These are phyloP conservation scores for Saccharum spontaneum DNA, from an alignment of 176 grass and related monocot species.

Conservation along the genomic window DNA sequence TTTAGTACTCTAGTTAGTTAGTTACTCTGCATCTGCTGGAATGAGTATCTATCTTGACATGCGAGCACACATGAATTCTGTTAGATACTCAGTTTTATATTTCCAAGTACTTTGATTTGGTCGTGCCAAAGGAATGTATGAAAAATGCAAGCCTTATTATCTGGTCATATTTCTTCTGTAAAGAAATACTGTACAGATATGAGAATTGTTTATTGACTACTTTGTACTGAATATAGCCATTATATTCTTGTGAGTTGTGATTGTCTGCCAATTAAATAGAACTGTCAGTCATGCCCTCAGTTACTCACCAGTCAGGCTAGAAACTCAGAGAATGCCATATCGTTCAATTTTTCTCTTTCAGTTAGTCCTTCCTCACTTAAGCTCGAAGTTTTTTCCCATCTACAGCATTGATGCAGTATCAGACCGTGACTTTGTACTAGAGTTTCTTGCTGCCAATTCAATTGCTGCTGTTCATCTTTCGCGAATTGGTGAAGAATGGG, in stretches of 20 bases:
- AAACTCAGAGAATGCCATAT: neutral
- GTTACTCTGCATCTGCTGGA: neutral
- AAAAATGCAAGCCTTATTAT: neutral
- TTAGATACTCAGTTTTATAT: neutral
- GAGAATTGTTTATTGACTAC: neutral
- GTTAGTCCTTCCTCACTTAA: conserved; percentile 6
- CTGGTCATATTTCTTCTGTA: neutral
- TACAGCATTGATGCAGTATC: conserved; percentile 97
- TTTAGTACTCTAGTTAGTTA: neutral
- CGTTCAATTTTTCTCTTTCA: neutral
- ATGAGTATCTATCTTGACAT: conserved; percentile 20
- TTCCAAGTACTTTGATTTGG: neutral
- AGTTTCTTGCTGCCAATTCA: conserved; percentile 90
- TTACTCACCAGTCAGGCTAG: neutral
- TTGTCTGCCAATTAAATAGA: neutral
- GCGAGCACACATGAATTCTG: neutral
- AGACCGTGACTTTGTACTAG: conserved; percentile 94
- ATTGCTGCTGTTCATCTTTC: conserved; percentile 90
- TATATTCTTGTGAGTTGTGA: neutral
- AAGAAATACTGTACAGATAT: neutral
- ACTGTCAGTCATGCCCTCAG: neutral
- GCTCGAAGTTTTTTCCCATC: neutral
- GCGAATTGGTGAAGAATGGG: conserved; percentile 97
- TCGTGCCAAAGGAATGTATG: neutral
- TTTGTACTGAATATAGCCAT: neutral